Conservation (phyloP, 2,329 filamentous ascomycete species). For the Phialophora macrospora region DNA sequence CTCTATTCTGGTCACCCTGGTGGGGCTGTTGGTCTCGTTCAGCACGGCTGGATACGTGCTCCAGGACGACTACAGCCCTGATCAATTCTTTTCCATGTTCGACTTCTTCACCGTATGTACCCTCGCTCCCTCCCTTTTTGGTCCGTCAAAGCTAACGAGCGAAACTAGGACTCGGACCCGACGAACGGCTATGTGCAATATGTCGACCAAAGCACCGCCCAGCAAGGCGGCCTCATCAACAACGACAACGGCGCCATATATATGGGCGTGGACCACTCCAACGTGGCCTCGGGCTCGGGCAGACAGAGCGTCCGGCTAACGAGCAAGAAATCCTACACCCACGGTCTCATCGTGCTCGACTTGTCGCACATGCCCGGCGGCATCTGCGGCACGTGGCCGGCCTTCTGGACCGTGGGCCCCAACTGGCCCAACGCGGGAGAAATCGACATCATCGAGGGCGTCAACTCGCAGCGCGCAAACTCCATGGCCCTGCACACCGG, state of each 20-base stretch:
- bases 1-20: slow-evolving; percentile 33
- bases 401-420: slow-evolving; percentile 67
- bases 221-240: slow-evolving; percentile 62
- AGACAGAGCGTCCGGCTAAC: slow-evolving; percentile 73
- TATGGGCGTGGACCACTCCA: slow-evolving; percentile 71
- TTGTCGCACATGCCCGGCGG: slow-evolving; percentile 74
- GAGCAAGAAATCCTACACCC: slow-evolving; percentile 66
- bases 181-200: slow-evolving; percentile 78
- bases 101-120: slow-evolving; percentile 55
- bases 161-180: slow-evolving; percentile 61
- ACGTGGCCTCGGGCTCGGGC: slow-evolving; percentile 61
- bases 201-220: slow-evolving; percentile 63
- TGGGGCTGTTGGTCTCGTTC: slow-evolving; percentile 36
- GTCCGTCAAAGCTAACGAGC: not conserved
- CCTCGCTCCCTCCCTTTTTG: not conserved
- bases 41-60: slow-evolving; percentile 49
- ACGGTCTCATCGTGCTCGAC: slow-evolving; percentile 73
- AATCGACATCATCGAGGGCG: slow-evolving; percentile 81
- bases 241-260: slow-evolving; percentile 63
- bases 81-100: slow-evolving; percentile 59
- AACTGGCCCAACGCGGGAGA: slow-evolving; percentile 73
- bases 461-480: slow-evolving; percentile 66
- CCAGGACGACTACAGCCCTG: slow-evolving; percentile 54
- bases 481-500: slow-evolving; percentile 71
- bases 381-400: slow-evolving; percentile 74